Evolutionary conservation across 75 land plant species (phyloP), one percentile per base, ranked within the genome.

Genomic region (Gnetum montanum): DNA sequence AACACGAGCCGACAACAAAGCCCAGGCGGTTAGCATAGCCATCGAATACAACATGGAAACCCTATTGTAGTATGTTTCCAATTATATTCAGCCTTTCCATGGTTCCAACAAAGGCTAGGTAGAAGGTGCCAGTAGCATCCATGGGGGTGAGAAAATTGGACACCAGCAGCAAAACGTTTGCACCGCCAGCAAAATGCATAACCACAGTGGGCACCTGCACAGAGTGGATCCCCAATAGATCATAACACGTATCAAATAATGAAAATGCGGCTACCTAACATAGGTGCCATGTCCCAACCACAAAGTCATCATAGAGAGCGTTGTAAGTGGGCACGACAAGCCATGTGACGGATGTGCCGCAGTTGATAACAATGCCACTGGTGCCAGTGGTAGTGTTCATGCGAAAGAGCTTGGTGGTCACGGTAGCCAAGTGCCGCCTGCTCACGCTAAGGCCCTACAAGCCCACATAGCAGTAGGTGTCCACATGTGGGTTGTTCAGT

Each of bases 31-130:
- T 26, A 1, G 23, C n/a, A 0, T 16, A 34, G 4, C 8, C 13
- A 46, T 70, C 69, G 27, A 46, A 62, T 3, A 43, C 60, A n/a
- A 70, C 57, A 8, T n/a, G 40, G 58, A 74, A 84, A 3, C 83
- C 79, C 61, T 88, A 94, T 57, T 93, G 98, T 78, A 84, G 98
- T 12, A 93, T 79, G 54, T 89, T 93, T 35, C 98, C 98, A 40
- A 93, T 75, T 44, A 93, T 81, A 25, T 79, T 72, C 20, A 93
- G 60, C 13, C 76, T 79, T 52, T 80, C 72, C 40, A 56, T 63
- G 13, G 81, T 71, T 3, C 66, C 67, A 3, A 82, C 84, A 45
- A 88, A 82, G 15, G 98, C 89, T 49, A 93, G 78, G 83, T 90
- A 88, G 59, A 77, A 85, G 15, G 60, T 51, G 56, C 86, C 95